These are phyloP conservation scores for Calonectria leucothoes DNA, from an alignment of 2,329 filamentous ascomycete genomes.

Conservation along the genomic window DNA sequence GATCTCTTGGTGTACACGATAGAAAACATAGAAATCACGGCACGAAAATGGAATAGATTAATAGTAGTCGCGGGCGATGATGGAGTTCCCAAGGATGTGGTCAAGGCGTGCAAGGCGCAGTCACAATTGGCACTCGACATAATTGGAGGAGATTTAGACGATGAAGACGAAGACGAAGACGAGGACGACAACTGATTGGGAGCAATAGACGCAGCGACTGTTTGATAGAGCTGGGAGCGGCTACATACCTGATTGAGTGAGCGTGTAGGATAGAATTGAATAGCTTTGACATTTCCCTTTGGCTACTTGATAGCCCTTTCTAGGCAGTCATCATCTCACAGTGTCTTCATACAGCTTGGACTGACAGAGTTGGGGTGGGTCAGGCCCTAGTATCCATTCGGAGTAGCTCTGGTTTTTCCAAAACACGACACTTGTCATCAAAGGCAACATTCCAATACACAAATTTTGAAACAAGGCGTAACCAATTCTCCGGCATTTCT, in stretches of 20 bases:
- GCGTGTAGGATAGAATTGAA: constrained; percentile 1
- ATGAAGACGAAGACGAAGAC: no score
- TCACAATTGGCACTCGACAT: constrained; percentile 47
- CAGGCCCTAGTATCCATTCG: background rate
- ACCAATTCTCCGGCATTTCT: background rate
- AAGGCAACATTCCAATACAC: background rate
- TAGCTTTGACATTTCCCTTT: background rate
- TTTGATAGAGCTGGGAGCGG: background rate
- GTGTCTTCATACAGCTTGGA: no score
- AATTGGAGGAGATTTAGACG: constrained; percentile 42
- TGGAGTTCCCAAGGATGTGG: constrained; percentile 48
- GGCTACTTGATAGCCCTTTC: background rate
- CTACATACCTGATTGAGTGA: background rate
- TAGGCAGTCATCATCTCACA: background rate
- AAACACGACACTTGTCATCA: background rate
- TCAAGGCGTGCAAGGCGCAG: constrained; percentile 49
- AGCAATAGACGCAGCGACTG: background rate
- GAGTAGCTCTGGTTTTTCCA: background rate
- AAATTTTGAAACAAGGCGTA: background rate
- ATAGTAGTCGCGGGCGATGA: constrained; percentile 50
- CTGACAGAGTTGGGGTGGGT: background rate
- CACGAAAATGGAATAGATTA: constrained; percentile 51
- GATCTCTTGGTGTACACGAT: constrained; percentile 57
- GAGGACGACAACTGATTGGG: background rate
- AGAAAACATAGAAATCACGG: constrained; percentile 51